Percentiles rank a stretch among this genome's conserved stretches.
Evolutionary conservation across 2,329 filamentous ascomycete species (phyloP).

Genomic region (Herpotrichia juniperi): DNA sequence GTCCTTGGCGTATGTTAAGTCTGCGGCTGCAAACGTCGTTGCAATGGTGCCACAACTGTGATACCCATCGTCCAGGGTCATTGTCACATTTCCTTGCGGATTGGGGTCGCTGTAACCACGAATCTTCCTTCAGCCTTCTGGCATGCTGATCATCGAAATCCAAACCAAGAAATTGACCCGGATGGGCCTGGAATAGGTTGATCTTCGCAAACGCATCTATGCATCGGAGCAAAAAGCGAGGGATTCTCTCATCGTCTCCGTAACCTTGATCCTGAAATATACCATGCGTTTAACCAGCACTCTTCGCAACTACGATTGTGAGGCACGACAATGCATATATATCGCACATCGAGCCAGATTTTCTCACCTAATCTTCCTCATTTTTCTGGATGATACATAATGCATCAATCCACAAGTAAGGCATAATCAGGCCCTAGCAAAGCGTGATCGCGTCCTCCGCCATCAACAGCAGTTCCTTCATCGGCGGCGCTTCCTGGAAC

Average conservation of each 20-base stretch:
- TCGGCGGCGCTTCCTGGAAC: not conserved
- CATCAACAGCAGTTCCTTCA: not conserved
- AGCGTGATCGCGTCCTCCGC: conserved; percentile 11
- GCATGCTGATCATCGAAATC: conserved; percentile 3
- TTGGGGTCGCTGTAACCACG: not conserved
- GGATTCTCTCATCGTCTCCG: not conserved
- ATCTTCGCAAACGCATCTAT: not conserved
- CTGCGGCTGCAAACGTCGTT: conserved; percentile 1
- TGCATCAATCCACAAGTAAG: conserved; percentile 19
- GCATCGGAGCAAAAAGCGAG: not conserved
- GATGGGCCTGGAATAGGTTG: not conserved
- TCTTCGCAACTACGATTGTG: not conserved
- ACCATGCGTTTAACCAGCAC: not conserved
- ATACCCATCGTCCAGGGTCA: not conserved
- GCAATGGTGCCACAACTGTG: not conserved
- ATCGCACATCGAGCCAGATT: conserved; percentile 1
- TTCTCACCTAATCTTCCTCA: conserved; percentile 1
- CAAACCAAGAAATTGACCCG: not conserved
- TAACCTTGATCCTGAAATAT: not conserved
- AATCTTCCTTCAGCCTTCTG: not conserved
- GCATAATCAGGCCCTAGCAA: not conserved
- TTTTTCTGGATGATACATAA: conserved; percentile 19
- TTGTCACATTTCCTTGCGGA: not conserved
- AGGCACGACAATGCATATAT: not conserved
- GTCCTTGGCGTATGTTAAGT: not conserved